phyloP scores from a whole-genome alignment of 208 protist genomes.

The Leishmania lainsoni region DNA sequence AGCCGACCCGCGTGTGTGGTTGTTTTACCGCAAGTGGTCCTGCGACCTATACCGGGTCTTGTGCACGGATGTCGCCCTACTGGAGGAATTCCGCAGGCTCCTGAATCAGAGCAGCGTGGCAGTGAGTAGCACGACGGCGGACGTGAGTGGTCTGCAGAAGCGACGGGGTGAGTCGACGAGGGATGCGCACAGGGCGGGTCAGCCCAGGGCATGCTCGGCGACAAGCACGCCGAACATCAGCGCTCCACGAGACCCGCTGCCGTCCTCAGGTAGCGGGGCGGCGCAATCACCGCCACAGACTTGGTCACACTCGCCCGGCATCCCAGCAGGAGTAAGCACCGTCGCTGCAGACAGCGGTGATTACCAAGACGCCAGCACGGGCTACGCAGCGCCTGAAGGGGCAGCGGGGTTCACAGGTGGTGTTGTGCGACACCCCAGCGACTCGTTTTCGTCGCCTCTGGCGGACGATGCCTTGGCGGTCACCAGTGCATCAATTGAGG shows the following conservation, averaged over 20 bases:
- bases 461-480: background rate
- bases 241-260: background rate
- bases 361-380: background rate
- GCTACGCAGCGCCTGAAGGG: background rate
- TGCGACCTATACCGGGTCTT: constrained; percentile 81
- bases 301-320: background rate
- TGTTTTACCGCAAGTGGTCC: constrained; percentile 88
- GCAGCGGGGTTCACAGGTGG: background rate
- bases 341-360: background rate
- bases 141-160: background rate
- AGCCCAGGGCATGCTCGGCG: background rate
- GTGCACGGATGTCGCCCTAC: constrained; percentile 54
- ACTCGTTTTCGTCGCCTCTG: background rate
- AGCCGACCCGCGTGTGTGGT: constrained; percentile 45
- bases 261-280: background rate
- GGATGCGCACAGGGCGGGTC: background rate
- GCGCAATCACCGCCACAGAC: constrained; percentile 2
- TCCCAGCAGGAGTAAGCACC: background rate
- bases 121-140: constrained; percentile 4
- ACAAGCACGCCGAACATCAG: background rate
- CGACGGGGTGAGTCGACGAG: background rate
- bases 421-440: background rate
- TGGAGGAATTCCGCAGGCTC: constrained; percentile 58
- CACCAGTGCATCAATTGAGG: constrained; percentile 10
- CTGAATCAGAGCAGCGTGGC: constrained; percentile 38